Conservation (phyloP, 1,139 yeast genomes). For the Meyerozyma elateridarum region DNA sequence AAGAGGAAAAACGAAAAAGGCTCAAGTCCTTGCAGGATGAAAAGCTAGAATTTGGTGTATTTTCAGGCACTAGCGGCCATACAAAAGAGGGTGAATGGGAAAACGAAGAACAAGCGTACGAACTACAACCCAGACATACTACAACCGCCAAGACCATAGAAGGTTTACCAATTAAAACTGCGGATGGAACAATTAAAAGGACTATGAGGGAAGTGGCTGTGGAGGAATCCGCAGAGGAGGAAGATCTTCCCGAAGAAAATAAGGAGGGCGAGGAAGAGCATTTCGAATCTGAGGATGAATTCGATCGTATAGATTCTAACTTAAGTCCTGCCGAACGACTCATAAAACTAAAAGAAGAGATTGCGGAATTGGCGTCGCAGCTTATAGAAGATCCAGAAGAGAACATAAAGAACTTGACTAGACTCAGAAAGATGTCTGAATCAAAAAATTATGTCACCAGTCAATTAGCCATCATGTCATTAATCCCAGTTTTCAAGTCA, state of each 20-base stretch:
- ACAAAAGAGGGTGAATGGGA: constrained; percentile 34
- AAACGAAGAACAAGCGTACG: constrained; percentile 69
- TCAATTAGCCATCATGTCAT: constrained; percentile 70
- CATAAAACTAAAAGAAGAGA: constrained; percentile 66
- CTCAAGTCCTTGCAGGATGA: constrained; percentile 46
- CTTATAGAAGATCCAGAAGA: constrained; percentile 91
- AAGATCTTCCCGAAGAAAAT: constrained; percentile 18
- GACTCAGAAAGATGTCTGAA: constrained; percentile 67
- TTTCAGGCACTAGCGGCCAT: constrained; percentile 11
- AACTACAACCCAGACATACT: constrained; percentile 49
- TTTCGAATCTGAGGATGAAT: constrained; percentile 26
- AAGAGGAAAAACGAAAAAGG: constrained; percentile 45
- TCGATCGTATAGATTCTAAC: constrained; percentile 41
- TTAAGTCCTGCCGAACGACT: constrained; percentile 57
- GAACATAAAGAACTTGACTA: constrained; percentile 58
- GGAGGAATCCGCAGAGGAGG: constrained; percentile 11
- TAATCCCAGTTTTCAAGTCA: constrained; percentile 79
- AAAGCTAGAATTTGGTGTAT: constrained; percentile 23
- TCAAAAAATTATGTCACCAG: constrained; percentile 65
- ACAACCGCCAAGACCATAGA: constrained; percentile 49
- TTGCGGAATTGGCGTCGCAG: constrained; percentile 75
- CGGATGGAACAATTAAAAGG: constrained; percentile 67
- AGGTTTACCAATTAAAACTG: constrained; percentile 74
- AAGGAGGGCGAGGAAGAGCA: constrained; percentile 17
- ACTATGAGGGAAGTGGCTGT: constrained; percentile 37